These are phyloP conservation scores for Sarocladium strictum DNA, from an alignment of 2,329 filamentous ascomycete genomes.

Conservation along the genomic window DNA sequence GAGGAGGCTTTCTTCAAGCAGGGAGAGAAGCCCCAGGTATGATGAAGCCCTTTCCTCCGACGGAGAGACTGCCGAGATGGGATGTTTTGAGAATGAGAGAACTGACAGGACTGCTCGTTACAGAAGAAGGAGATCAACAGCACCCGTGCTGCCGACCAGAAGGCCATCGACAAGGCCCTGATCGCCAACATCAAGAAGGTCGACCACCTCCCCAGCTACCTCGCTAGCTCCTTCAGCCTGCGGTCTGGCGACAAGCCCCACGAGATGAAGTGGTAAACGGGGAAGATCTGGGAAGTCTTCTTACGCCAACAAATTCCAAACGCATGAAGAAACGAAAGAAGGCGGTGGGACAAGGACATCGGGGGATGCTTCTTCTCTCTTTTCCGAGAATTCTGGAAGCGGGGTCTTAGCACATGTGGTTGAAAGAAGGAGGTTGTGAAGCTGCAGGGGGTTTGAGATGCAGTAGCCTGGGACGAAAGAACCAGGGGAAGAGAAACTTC, in stretches of 20 bases:
- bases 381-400: background rate
- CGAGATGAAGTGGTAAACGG: conserved; percentile 95
- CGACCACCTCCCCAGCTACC: conserved; percentile 87
- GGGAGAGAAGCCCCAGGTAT: conserved; percentile 94
- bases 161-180: conserved; percentile 95
- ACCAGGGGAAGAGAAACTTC: conserved; percentile 5
- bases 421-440: conserved; percentile 15
- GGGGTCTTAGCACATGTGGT: no score
- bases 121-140: conserved; percentile 96
- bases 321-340: conserved; percentile 17
- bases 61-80: no score
- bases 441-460: background rate
- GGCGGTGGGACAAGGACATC: conserved; percentile 16
- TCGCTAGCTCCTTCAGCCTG: conserved; percentile 93
- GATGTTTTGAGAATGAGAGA: no score
- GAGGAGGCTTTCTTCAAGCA: conserved; percentile 99
- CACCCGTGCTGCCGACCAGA: conserved; percentile 93
- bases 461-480: background rate
- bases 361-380: conserved; percentile 12
- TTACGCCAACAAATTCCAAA: conserved; percentile 17
- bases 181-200: conserved; percentile 98
- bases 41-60: conserved; percentile 23
- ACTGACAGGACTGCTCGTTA: conserved; percentile 24
- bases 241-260: conserved; percentile 99
- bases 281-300: conserved; percentile 13